Evolutionary conservation across 2,329 filamentous ascomycete species (phyloP).

Genomic region (Alternaria atra): DNA sequence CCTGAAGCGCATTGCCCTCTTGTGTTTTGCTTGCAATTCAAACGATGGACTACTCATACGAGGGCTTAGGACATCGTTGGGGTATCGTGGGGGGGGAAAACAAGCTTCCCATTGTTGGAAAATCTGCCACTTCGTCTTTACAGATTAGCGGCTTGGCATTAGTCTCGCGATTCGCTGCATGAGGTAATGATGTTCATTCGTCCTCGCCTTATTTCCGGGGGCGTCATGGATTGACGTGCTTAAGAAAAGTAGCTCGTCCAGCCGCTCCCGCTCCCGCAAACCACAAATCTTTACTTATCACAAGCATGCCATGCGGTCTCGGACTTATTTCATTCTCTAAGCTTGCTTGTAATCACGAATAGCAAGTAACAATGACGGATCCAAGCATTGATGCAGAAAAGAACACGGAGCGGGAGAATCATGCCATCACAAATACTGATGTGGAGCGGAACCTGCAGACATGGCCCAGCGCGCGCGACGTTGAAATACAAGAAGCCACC

Average conservation of each 20-base stretch:
- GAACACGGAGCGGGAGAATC: background rate
- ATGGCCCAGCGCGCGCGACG: slow-evolving; percentile 28
- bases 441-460: slow-evolving; percentile 12
- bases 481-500: slow-evolving; percentile 25
- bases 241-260: background rate
- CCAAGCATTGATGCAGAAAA: background rate
- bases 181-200: background rate
- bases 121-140: slow-evolving; percentile 2
- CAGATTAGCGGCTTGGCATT: background rate
- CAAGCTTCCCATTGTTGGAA: slow-evolving; percentile 4
- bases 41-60: background rate
- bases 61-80: background rate
- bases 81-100: background rate
- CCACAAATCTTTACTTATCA: background rate
- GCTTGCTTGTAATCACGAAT: background rate
- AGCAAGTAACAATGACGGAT: background rate
- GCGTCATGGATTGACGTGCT: background rate
- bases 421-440: background rate
- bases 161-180: background rate
- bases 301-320: background rate
- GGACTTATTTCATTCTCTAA: background rate
- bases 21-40: background rate
- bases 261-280: background rate
- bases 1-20: background rate
- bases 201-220: slow-evolving; percentile 2